These are phyloP conservation scores for Tetratostichococcus sp. DNA, from an alignment of 139 green algal genomes.

Conservation along the genomic window DNA sequence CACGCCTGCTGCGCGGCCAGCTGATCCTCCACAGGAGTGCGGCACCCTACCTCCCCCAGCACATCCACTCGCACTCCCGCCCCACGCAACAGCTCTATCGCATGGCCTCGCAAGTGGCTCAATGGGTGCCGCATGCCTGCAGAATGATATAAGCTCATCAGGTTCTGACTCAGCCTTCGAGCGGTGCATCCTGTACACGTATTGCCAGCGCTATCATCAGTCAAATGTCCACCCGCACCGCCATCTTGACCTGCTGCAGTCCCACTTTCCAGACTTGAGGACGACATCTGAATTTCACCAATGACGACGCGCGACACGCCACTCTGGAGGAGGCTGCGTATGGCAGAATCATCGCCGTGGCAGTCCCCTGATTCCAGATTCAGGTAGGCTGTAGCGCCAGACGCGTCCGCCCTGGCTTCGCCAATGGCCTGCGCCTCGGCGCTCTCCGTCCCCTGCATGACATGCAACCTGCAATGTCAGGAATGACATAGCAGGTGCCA, in stretches of 20 bases:
- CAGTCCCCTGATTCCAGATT: constrained; percentile 90
- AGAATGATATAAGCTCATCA: constrained; percentile 6
- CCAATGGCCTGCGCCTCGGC: constrained; percentile 59
- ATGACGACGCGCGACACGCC: constrained; percentile 85
- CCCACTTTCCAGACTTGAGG: neutral
- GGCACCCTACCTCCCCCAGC: constrained; percentile 21
- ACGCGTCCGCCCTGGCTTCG: constrained; percentile 24
- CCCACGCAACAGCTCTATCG: constrained; percentile 48
- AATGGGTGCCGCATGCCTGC: constrained; percentile 81
- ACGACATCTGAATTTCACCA: constrained; percentile 12
- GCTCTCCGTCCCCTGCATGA: constrained; percentile 59
- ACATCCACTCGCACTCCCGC: constrained; percentile 76
- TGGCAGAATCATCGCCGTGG: constrained; percentile 71
- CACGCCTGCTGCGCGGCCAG: constrained; percentile 40
- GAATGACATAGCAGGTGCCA: too few species aligned
- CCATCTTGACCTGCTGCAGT: neutral
- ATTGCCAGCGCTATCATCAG: too few species aligned
- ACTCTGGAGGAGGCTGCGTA: constrained; percentile 64
- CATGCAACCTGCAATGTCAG: too few species aligned
- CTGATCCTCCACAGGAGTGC: constrained; percentile 14
- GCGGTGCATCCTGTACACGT: too few species aligned
- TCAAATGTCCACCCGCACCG: too few species aligned
- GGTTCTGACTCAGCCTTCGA: too few species aligned
- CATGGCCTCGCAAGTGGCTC: constrained; percentile 55
- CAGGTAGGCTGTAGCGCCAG: constrained; percentile 79